These are phyloP conservation scores for Nepenthes mirabilis DNA, from an alignment of 148 eudicot genomes.

Conservation along the genomic window DNA sequence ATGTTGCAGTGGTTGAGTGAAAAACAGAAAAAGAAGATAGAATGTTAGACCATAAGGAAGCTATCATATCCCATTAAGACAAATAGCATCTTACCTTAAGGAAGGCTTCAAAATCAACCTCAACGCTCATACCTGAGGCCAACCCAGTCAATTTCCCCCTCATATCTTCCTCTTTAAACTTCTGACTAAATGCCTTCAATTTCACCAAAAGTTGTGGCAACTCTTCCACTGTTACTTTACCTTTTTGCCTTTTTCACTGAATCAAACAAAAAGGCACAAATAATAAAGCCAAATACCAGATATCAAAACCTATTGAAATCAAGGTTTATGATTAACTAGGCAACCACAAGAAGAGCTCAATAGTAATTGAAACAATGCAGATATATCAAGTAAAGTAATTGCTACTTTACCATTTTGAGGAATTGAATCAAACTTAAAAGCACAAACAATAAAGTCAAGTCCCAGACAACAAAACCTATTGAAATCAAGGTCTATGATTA, in stretches of 20 bases:
- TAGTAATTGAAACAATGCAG: not conserved
- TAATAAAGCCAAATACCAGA: not conserved
- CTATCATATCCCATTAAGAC: too few relatives aligned
- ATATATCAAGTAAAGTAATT: not conserved
- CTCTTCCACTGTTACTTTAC: conserved; percentile 62
- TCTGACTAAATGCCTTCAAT: conserved; percentile 42
- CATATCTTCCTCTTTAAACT: conserved; percentile 63
- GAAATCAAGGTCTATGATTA: not conserved
- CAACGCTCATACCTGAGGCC: conserved; percentile 29
- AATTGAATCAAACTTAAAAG: conserved; percentile 36
- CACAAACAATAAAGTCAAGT: conserved; percentile 4
- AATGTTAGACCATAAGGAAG: too few relatives aligned
- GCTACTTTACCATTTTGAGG: conserved; percentile 63
- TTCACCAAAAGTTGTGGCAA: conserved; percentile 61
- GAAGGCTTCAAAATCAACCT: conserved; percentile 67
- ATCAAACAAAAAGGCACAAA: conserved; percentile 35
- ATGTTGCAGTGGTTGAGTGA: conserved; percentile 2
- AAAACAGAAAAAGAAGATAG: conserved; percentile 3
- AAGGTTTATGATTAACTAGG: not conserved
- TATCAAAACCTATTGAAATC: not conserved
- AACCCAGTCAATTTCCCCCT: conserved; percentile 39
- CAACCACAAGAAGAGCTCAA: not conserved
- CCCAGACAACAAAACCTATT: conserved; percentile 1
- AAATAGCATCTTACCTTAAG: conserved; percentile 48
- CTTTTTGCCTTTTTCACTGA: conserved; percentile 49